Base-by-base conservation (phyloP, 208 protist genomes). In the Paratrypanosoma confusum region DNA sequence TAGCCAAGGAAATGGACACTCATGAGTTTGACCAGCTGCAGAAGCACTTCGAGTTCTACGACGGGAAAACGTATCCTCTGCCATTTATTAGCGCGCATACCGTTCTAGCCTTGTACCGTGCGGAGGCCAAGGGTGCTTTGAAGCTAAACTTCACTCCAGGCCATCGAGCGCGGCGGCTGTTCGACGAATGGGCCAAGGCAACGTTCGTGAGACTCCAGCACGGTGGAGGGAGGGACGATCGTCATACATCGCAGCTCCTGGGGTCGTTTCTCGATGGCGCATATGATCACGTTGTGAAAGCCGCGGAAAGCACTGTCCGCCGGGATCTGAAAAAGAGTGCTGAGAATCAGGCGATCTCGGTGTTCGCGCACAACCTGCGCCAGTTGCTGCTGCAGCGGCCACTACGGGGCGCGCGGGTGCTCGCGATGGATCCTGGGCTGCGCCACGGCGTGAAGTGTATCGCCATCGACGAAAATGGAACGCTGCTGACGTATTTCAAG, bases 391-490 rank as follows among this genome's bases (percentile, higher is more conserved):
- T 89, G 26, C 79, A 86, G 50, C 66, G 76, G 13, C 83, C 83
- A 6, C 50, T 86, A 21, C 37, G 65, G 11, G 51, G 68, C 33
- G 68, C 72, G 1, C 70, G 74, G 21, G 32, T 92, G 14, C 63
- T 92, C 16, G 79, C 79, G 16, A 86, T 92, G 75, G 83, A 92
- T 58, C 83, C 83, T 7, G 83, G 83, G 4, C 41, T 87, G 26
- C 48, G 39, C 17, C 68, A 89, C 50, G 83, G 83, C 26, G 71
- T 84, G 34, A 92, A 92, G 61, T 92, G 79, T 46, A 79, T 87
- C 36, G 67, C 65, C 5, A 52, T 92, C 20, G 65, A 82, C 50
- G 76, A 82, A 45, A 57, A 67, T 37, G 83, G 83, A 25, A 48
- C 3, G 2, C 58, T 89, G 31, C 53, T 84, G 6, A 71, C 60